phyloP scores from a whole-genome alignment of 164 flowering plant genomes.

The Saururus chinensis region DNA sequence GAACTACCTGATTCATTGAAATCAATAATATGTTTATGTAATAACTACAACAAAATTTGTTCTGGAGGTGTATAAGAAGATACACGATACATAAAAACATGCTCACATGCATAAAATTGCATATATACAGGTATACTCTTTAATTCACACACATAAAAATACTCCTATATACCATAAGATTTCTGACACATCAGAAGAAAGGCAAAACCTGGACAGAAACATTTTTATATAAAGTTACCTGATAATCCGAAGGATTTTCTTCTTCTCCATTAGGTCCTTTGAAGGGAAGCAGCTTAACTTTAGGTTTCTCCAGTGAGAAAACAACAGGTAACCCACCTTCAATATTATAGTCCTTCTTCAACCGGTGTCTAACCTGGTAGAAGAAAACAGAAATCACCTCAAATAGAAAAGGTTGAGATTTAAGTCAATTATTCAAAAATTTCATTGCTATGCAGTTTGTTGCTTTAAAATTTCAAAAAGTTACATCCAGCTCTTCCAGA shows the following conservation, averaged over 20 bases:
- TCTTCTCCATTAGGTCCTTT: conserved; percentile 72
- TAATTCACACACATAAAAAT: too few relatives aligned
- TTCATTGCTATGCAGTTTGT: too few relatives aligned
- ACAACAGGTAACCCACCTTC: conserved; percentile 95
- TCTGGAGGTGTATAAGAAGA: too few relatives aligned
- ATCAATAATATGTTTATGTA: conserved; percentile 2
- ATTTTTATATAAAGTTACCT: conserved; percentile 24
- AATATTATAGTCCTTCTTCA: conserved; percentile 75
- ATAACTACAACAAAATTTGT: not conserved
- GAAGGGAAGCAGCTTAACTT: conserved; percentile 86
- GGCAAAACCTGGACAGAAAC: not conserved
- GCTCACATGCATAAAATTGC: too few relatives aligned
- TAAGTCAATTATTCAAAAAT: too few relatives aligned
- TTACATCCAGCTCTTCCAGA: too few relatives aligned
- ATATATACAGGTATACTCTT: too few relatives aligned
- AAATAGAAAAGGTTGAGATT: not conserved
- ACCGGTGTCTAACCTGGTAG: conserved; percentile 70
- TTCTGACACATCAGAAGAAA: conserved; percentile 4
- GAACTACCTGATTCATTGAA: conserved; percentile 49
- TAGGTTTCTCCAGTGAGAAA: conserved; percentile 93
- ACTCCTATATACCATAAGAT: too few relatives aligned
- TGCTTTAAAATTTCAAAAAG: too few relatives aligned
- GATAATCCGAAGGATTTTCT: conserved; percentile 92
- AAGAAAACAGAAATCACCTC: not conserved
- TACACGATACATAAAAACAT: too few relatives aligned